These are phyloP conservation scores for Bryoglossum gracile DNA, from an alignment of 495 filamentous ascomycete species.

Conservation along the genomic window DNA sequence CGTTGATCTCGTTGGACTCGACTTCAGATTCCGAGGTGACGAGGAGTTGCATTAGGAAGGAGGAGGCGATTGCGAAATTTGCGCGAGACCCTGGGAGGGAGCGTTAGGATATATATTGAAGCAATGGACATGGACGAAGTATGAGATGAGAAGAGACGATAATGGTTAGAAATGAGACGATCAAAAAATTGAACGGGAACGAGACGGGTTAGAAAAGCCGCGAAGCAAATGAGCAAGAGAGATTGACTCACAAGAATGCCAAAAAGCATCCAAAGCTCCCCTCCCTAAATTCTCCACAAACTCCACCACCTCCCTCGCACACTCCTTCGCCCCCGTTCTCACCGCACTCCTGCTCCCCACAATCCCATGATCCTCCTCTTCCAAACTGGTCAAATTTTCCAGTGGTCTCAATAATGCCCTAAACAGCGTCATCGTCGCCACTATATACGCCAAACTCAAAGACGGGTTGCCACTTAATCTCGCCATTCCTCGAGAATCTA, in stretches of 20 bases:
- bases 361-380: constrained; percentile 21
- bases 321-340: constrained; percentile 19
- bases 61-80: constrained; percentile 28
- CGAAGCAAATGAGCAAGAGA: background rate
- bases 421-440: constrained; percentile 25
- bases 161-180: too few species aligned
- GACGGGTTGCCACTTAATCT: constrained; percentile 21
- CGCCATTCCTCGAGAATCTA: constrained; percentile 16
- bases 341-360: constrained; percentile 18
- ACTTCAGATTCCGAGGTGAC: constrained; percentile 17
- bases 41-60: constrained; percentile 25
- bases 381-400: constrained; percentile 17
- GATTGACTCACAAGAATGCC: constrained; percentile 25
- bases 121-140: too few species aligned
- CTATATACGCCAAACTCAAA: constrained; percentile 22
- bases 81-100: constrained; percentile 22
- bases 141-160: too few species aligned
- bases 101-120: background rate
- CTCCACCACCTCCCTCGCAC: constrained; percentile 25
- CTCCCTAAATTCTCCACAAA: constrained; percentile 21
- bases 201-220: too few species aligned
- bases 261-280: constrained; percentile 25
- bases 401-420: constrained; percentile 22
- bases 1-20: constrained; percentile 21
- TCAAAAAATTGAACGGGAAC: background rate